Base-by-base conservation (phyloP, 192 early-diverging fungal species). In the Entophlyctis luteolus region DNA sequence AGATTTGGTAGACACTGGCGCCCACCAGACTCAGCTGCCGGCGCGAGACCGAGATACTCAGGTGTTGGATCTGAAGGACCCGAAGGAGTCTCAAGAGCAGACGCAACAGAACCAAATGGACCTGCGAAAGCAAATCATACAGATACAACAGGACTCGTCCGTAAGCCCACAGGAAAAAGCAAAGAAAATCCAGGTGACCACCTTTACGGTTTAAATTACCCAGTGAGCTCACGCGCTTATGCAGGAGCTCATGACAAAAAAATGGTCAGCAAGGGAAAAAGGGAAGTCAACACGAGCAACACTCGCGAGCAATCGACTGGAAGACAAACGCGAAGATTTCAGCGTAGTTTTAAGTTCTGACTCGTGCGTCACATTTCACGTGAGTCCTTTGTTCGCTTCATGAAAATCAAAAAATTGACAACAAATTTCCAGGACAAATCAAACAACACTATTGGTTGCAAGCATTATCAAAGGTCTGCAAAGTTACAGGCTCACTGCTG, bases 401-500 rank as follows among this genome's bases (percentile, higher is more conserved):
- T 31, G 34, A 27, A 46, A 47, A 33, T n/a, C 29, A 46, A 2
- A 16, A 8, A 48, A 20, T 16, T 27, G 33, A 27, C 22, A n/a
- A 16, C 45, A n/a, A 23, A 52, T 36, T 10, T 16, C 42, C 62
- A 89, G 87, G 73, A 89, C 62, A 68, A 75, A 33, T 73, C 79
- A 16, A 45, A 54, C 4, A 54, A 53, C 25, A 70, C 83, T 35
- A 68, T 90, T 34, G 91, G 91, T 23, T 93, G 91, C 81, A 82
- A 87, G 58, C 90, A 91, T 72, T 93, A 93, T 60, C 86, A 84
- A 60, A 60, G 91, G 22, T 81, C 81, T 16, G 78, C 78, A 55
- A 93, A 91, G 57, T 67, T 93, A 3, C 84, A 90, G 63, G 88
- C 87, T 6, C 82, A 82, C 25, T 91, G 90, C 70, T 91, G 90